A percentile compares a stretch with the other conserved stretches of the same genome.
Conservation (phyloP, 331 rosid genomes). For the Malus hybrid region DNA sequence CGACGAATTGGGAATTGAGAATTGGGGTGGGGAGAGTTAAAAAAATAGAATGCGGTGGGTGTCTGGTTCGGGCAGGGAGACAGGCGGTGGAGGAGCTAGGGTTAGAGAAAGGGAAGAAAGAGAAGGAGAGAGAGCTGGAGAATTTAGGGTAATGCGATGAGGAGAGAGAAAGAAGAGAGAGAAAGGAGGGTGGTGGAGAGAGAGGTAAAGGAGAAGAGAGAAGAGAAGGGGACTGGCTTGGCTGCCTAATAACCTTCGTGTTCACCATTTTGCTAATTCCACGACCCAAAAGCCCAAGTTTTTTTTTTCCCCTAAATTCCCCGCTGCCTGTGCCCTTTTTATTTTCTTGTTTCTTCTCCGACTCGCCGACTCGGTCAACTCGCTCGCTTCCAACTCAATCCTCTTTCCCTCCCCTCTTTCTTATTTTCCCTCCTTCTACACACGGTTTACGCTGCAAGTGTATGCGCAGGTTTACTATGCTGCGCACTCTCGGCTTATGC, state of each 20-base stretch:
- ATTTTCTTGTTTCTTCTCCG: neutral
- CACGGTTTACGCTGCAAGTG: constrained; percentile 40
- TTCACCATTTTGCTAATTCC: constrained; percentile 69
- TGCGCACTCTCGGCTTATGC: constrained; percentile 17
- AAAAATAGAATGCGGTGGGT: neutral
- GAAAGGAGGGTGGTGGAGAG: constrained; percentile 12
- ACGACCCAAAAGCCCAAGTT: constrained; percentile 35
- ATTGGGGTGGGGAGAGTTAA: neutral
- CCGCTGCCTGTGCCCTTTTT: constrained; percentile 8
- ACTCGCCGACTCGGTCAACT: constrained; percentile 15
- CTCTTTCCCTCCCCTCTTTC: constrained; percentile 12
- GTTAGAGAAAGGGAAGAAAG: neutral
- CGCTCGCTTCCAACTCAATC: constrained; percentile 15
- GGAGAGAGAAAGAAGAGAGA: constrained; percentile 24
- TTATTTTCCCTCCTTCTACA: constrained; percentile 16
- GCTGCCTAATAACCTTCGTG: constrained; percentile 38
- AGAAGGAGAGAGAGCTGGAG: constrained; percentile 10
- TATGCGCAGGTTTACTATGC: constrained; percentile 26
- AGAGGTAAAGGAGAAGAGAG: constrained; percentile 27
- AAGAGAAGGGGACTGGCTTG: neutral
- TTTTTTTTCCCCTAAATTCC: constrained; percentile 4
- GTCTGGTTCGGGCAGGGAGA: constrained; percentile 9
- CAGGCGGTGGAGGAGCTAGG: neutral
- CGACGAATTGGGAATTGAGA: neutral
- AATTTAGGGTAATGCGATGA: constrained; percentile 10